Conservation (phyloP, 2,329 filamentous ascomycete genomes). For the Sporothrix curviconia region DNA sequence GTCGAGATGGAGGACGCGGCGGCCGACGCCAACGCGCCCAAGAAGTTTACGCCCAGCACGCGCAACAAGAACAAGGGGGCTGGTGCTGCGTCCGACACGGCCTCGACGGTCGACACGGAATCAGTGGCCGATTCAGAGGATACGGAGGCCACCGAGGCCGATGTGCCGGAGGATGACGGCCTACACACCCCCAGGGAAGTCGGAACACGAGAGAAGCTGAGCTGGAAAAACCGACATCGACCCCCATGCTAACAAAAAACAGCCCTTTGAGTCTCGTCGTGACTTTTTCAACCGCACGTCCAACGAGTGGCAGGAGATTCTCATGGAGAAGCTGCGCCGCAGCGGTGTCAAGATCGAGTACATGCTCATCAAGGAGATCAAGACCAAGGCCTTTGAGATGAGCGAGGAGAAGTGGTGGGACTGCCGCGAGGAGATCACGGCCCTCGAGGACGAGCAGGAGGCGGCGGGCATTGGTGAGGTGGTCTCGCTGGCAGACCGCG, state of each 20-base stretch:
- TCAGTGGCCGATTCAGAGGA: constrained; percentile 36
- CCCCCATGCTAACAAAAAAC: constrained; percentile 8
- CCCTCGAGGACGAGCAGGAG: constrained; percentile 91
- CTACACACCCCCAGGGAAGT: constrained; percentile 59
- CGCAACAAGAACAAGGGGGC: constrained; percentile 45
- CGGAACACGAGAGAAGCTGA: no score
- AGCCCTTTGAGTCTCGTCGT: constrained; percentile 82
- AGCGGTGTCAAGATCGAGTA: constrained; percentile 61
- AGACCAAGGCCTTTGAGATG: constrained; percentile 80
- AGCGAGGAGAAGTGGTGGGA: constrained; percentile 99
- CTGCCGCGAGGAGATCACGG: constrained; percentile 85
- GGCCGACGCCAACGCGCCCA: constrained; percentile 39
- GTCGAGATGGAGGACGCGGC: constrained; percentile 43
- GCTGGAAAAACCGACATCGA: constrained; percentile 56
- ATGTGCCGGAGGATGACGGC: constrained; percentile 59
- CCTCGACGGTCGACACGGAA: constrained; percentile 38
- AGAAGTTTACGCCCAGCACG: constrained; percentile 46
- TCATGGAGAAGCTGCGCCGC: constrained; percentile 68
- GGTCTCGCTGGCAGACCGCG: constrained; percentile 73
- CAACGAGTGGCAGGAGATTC: constrained; percentile 81
- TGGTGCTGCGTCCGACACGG: constrained; percentile 41
- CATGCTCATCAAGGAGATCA: constrained; percentile 80
- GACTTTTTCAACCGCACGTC: constrained; percentile 90
- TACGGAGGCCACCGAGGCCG: constrained; percentile 26
- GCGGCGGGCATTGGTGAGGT: constrained; percentile 92